These are phyloP conservation scores for Calocybe indica DNA, from an alignment of 768 basidiomycete genomes.

Conservation along the genomic window DNA sequence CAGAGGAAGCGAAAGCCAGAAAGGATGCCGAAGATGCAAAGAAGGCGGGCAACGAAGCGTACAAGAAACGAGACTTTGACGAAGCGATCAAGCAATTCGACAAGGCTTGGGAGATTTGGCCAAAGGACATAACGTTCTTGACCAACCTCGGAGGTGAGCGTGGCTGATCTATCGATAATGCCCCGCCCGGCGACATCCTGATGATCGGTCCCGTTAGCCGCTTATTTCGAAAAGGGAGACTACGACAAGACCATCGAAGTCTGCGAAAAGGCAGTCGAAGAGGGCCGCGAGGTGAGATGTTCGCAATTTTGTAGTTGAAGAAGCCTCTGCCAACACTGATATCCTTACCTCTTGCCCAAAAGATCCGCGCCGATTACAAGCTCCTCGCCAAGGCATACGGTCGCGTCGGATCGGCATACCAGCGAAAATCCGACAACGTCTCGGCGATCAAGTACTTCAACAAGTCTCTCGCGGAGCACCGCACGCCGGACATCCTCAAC, in stretches of 20 bases:
- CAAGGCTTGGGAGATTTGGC: conserved; percentile 90
- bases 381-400: conserved; percentile 92
- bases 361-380: conserved; percentile 92
- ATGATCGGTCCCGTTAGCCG: conserved; percentile 45
- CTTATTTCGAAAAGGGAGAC: conserved; percentile 89
- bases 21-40: conserved; percentile 77
- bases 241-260: conserved; percentile 88
- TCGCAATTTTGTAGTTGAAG: too few relatives aligned
- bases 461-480: conserved; percentile 94
- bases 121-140: conserved; percentile 90
- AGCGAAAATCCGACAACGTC: conserved; percentile 68
- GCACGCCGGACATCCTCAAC: conserved; percentile 86
- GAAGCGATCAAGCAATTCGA: conserved; percentile 71
- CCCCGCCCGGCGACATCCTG: too few relatives aligned
- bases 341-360: conserved; percentile 1
- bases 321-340: not conserved
- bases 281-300: conserved; percentile 67
- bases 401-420: conserved; percentile 81
- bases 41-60: conserved; percentile 69
- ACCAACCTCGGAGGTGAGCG: conserved; percentile 79
- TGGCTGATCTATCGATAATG: not conserved
- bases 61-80: conserved; percentile 82
- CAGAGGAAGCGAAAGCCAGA: conserved; percentile 68
- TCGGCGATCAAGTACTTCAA: conserved; percentile 88
- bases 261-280: conserved; percentile 95